Conservation (phyloP, 1,284 basidiomycete genomes). For the Ustanciosporium gigantosporum region DNA sequence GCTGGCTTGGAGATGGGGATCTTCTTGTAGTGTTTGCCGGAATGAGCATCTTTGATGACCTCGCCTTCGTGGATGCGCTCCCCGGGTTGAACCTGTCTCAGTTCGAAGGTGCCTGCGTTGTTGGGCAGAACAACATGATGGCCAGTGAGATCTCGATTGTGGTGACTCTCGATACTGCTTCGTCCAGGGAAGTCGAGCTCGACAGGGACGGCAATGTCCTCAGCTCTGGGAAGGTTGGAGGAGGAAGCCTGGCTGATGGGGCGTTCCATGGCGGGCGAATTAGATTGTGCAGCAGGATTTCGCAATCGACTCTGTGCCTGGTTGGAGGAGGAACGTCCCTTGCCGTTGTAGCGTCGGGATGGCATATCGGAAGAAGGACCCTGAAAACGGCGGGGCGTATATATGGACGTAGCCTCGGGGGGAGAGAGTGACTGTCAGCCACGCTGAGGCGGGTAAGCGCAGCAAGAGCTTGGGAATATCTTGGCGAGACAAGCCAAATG, state of each 20-base stretch:
- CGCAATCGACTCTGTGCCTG: too few species aligned
- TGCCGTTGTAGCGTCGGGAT: too few species aligned
- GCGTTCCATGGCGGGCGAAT: neutral
- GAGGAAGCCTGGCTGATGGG: neutral
- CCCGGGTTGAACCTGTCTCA: slow-evolving; percentile 17
- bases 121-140: slow-evolving; percentile 30
- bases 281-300: too few species aligned
- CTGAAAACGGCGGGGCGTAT: too few species aligned
- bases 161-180: slow-evolving; percentile 18
- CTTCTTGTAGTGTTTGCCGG: slow-evolving; percentile 47
- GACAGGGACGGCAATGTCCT: slow-evolving; percentile 27
- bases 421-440: too few species aligned
- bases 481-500: too few species aligned
- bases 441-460: too few species aligned
- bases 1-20: slow-evolving; percentile 17
- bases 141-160: slow-evolving; percentile 25
- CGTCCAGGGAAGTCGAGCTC: slow-evolving; percentile 17
- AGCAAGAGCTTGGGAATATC: too few species aligned
- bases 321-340: too few species aligned
- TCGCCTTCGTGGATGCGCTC: slow-evolving; percentile 11
- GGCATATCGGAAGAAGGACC: too few species aligned
- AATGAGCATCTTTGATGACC: slow-evolving; percentile 40
- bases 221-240: slow-evolving; percentile 7
- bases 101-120: slow-evolving; percentile 13
- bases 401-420: too few species aligned